Base-by-base conservation (phyloP, 495 filamentous ascomycete genomes). In the Aspergillus homomorphus region DNA sequence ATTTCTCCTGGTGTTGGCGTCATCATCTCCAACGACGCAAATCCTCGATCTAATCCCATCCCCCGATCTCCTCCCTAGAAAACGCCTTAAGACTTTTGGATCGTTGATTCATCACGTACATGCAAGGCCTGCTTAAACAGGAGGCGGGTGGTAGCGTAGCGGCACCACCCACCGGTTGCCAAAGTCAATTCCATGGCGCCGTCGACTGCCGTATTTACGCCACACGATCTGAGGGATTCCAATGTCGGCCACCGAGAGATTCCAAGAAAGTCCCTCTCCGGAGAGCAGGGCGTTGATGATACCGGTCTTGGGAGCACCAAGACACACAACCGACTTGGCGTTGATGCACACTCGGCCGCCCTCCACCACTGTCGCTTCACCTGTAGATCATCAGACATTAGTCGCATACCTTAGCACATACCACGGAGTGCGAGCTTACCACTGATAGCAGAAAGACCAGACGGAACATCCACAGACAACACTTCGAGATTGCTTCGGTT, bases 231-330 rank as follows among this genome's bases (percentile, higher is more conserved):
- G 84, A 2, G 84, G 83, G 9, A 98, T 82, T 2, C 94, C 93
- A 60, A 96, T 87, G 73, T 98, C 94, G 4, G 86, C 91, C 16
- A 97, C 81, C 56, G 80, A 87, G 2, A 97, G 69, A 51, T 85
- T 85, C 90, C 91, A 95, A 24, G 65, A 69, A 1, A 62, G 63
- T 0, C 66, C 74, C 46, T 87, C 83, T 5, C 86, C 83, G 2
- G 84, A 76, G 21, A 82, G 73, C 62, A 90, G 69, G 2, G 89
- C 86, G 66, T 87, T 86, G 19, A 97, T 72, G 16, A 97, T 68
- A 0, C 94, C 94, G 2, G 81, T 83, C 72, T 95, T 91, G 0
- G 94, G 93, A 1, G 89, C 91, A 3, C 89, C 92, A 20, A 97
- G 81, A 20, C 87, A 85, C 0, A 96, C 88, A 2, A 97, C 85